Evolutionary conservation across 176 grass and related monocot species (phyloP), one percentile per base, ranked within the genome.

Genomic region (Saccharum officinarum): DNA sequence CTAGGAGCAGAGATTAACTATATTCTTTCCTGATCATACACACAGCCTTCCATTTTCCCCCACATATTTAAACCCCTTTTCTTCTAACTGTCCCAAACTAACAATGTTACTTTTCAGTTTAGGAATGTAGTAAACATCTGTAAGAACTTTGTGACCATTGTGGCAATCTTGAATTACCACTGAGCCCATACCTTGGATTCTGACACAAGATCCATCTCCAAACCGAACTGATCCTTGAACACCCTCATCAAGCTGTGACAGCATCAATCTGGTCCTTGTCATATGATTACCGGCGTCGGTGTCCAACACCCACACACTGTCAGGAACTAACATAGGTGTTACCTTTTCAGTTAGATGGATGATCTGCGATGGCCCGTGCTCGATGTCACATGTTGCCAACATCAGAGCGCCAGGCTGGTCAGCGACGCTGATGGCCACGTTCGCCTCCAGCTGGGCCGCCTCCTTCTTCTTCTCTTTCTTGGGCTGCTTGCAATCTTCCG

Each of bases 361-460:
- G 28, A 28, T 28, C 22, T 63, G 10, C 0, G 3, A 1, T 28
- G 60, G 1, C 10, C 10, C 10, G 2, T 23, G 55, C 7, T 3
- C 22, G 3, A 28, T 9, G 4, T 28, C 4, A n/a, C 2, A 26
- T 8, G 60, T 13, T 4, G 60, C 23, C 10, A 25, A 2, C 60
- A 13, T 4, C 60, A 63, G 10, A 2, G 60, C 10, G 4, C 4
- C 14, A 0, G 1, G 4, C 0, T 17, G n/a, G 0, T 61, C 57
- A 0, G 3, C 9, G 0, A 0, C 57, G 0, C n/a, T n/a, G 57
- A 61, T 6, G 10, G 4, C 25, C 0, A 28, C 23, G 1, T 63
- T 28, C 1, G 60, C 23, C 60, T 63, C 60, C 0, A 4, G 10
- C 0, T 12, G 3, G 0, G 0, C 10, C 1, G 1, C 10, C 0